A percentile compares a stretch with the other conserved stretches of the same genome.
Conservation (phyloP, 371 early-diverging fungal genomes). For the Apophysomyces elegans region DNA sequence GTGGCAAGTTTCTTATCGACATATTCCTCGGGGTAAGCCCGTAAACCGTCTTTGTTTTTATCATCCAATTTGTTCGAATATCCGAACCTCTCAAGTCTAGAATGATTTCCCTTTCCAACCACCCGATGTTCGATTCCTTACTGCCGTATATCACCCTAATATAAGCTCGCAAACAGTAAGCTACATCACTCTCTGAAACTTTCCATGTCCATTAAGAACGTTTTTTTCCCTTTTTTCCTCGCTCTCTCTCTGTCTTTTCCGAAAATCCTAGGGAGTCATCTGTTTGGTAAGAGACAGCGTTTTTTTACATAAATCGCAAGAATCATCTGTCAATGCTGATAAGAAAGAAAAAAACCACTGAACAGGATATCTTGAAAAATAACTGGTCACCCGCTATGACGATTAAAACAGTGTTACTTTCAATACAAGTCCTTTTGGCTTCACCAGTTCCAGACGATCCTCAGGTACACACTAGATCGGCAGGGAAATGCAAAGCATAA, state of each 20-base stretch:
- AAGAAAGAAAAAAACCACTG: too few species aligned
- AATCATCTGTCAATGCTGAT: too few species aligned
- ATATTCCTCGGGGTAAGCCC: not conserved
- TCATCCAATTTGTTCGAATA: not conserved
- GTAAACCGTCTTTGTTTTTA: not conserved
- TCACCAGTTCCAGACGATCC: constrained; percentile 5
- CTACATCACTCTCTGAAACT: not conserved
- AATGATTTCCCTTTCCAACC: not conserved
- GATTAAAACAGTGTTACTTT: not conserved
- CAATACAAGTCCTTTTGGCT: not conserved
- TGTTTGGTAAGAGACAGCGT: not conserved
- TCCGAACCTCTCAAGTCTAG: not conserved
- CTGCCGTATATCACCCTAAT: constrained; percentile 4
- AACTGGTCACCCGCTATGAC: constrained; percentile 9
- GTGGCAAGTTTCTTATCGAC: constrained; percentile 3
- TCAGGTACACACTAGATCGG: not conserved
- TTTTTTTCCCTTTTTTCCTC: not conserved
- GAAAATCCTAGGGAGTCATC: not conserved
- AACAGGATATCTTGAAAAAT: constrained; percentile 5
- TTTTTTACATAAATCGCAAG: too few species aligned
- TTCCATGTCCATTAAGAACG: too few species aligned
- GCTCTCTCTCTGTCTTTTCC: too few species aligned
- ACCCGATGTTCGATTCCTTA: not conserved
- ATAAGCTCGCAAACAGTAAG: constrained; percentile 9
- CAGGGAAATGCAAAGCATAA: too few species aligned